Percentiles rank a stretch among this genome's conserved stretches.
Evolutionary conservation across 163 green algal species (phyloP).

Genomic region (Smithsoniella earleae): DNA sequence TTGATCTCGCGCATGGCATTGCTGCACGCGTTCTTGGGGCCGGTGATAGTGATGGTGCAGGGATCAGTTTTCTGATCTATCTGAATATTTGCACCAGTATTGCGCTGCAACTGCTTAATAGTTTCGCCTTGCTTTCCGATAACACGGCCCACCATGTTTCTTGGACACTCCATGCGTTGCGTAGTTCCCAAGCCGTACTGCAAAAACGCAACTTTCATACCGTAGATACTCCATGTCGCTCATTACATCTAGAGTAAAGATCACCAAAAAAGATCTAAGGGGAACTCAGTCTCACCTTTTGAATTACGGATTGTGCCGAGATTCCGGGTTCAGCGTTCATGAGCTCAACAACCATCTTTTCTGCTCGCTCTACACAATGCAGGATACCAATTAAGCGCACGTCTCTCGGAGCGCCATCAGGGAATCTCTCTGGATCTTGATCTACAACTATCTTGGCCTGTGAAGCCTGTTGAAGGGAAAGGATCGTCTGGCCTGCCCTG

Average conservation of each 20-base stretch:
- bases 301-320: slow-evolving; percentile 66
- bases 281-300: slow-evolving; percentile 53
- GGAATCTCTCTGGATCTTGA: slow-evolving; percentile 67
- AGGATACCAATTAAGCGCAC: slow-evolving; percentile 62
- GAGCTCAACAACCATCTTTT: slow-evolving; percentile 65
- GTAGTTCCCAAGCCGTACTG: slow-evolving; percentile 64
- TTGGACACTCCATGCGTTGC: slow-evolving; percentile 62
- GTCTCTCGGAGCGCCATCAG: slow-evolving; percentile 52
- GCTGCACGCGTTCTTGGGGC: slow-evolving; percentile 45
- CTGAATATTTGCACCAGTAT: slow-evolving; percentile 77
- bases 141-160: slow-evolving; percentile 79
- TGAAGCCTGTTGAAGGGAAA: slow-evolving; percentile 77
- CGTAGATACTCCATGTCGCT: no score
- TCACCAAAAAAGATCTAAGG: no score
- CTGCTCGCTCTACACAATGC: slow-evolving; percentile 61
- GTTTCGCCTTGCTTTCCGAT: slow-evolving; percentile 94
- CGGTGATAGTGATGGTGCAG: slow-evolving; percentile 66
- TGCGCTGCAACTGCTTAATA: slow-evolving; percentile 82
- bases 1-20: slow-evolving; percentile 33
- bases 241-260: no score
- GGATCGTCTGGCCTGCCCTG: slow-evolving; percentile 90
- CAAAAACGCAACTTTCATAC: no score
- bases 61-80: slow-evolving; percentile 77
- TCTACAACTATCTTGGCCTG: slow-evolving; percentile 63
- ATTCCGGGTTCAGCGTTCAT: slow-evolving; percentile 68